These are phyloP conservation scores for Halophytophthora polymorphica DNA, from an alignment of 352 stramenopile genomes.

Conservation along the genomic window DNA sequence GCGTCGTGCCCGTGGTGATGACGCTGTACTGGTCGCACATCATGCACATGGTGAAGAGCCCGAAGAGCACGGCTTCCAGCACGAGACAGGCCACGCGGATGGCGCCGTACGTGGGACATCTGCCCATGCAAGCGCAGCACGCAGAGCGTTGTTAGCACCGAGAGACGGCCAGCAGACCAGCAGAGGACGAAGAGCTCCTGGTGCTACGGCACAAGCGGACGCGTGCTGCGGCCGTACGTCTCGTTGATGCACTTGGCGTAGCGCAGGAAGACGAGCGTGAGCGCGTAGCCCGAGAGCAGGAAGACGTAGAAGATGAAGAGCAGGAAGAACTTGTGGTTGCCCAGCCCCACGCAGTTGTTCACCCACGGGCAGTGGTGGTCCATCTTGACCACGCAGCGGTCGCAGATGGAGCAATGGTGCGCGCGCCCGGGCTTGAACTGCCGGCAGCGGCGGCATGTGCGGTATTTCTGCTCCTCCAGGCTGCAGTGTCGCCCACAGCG, in stretches of 20 bases:
- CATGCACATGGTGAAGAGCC: conserved; percentile 98
- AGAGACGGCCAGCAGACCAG: neutral
- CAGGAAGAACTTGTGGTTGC: conserved; percentile 97
- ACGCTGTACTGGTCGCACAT: conserved; percentile 98
- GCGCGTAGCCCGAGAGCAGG: conserved; percentile 92
- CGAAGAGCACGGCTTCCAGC: conserved; percentile 93
- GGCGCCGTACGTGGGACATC: conserved; percentile 69
- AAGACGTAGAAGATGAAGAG: conserved; percentile 93
- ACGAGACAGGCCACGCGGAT: conserved; percentile 84
- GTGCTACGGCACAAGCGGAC: neutral
- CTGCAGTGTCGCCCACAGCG: conserved; percentile 22
- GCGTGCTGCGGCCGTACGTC: conserved; percentile 36
- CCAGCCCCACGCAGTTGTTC: conserved; percentile 99
- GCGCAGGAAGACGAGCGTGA: conserved; percentile 91
- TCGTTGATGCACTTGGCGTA: conserved; percentile 87
- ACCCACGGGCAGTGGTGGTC: conserved; percentile 99
- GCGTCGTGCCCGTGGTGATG: conserved; percentile 93
- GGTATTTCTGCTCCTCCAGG: conserved; percentile 80
- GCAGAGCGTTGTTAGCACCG: conserved; percentile 1
- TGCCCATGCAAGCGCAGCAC: conserved; percentile 19
- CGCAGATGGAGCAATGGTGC: conserved; percentile 96
- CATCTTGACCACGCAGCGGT: conserved; percentile 97
- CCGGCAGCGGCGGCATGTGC: conserved; percentile 89
- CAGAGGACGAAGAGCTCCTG: too few species aligned
- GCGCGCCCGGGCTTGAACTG: conserved; percentile 96